phyloP scores from a whole-genome alignment of 345 rosid genomes.

The Hibiscus mutabilis region DNA sequence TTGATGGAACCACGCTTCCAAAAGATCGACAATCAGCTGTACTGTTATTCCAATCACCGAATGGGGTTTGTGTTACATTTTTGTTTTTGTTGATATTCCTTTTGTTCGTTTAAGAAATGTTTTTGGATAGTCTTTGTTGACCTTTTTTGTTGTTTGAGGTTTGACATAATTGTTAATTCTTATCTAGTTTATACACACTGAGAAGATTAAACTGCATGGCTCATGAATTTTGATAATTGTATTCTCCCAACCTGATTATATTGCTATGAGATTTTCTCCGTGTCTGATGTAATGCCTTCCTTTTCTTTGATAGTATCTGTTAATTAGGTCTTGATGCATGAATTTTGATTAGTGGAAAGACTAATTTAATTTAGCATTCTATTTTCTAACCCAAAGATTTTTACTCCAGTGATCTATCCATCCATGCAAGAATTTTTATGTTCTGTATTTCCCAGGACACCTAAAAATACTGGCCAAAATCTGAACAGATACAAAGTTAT shows the following conservation, averaged over 20 bases:
- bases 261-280: not conserved
- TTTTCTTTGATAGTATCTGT: not conserved
- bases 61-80: slow-evolving; percentile 40
- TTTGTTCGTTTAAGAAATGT: slow-evolving; percentile 2
- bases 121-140: not conserved
- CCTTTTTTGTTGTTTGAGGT: not conserved
- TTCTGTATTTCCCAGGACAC: not conserved
- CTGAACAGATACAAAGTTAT: not conserved
- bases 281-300: not conserved
- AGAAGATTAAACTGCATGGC: not conserved
- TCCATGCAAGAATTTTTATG: not conserved
- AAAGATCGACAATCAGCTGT: slow-evolving; percentile 91
- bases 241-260: not conserved
- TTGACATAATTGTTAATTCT: not conserved
- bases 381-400: not conserved
- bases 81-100: not conserved
- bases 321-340: not conserved
- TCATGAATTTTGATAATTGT: not conserved
- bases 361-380: not conserved
- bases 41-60: slow-evolving; percentile 53
- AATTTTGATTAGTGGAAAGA: not conserved
- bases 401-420: not conserved
- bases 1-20: slow-evolving; percentile 86
- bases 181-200: not conserved
- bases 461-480: not conserved